Conservation (phyloP, 495 filamentous ascomycete species). For the Oleoguttula mirabilis region DNA sequence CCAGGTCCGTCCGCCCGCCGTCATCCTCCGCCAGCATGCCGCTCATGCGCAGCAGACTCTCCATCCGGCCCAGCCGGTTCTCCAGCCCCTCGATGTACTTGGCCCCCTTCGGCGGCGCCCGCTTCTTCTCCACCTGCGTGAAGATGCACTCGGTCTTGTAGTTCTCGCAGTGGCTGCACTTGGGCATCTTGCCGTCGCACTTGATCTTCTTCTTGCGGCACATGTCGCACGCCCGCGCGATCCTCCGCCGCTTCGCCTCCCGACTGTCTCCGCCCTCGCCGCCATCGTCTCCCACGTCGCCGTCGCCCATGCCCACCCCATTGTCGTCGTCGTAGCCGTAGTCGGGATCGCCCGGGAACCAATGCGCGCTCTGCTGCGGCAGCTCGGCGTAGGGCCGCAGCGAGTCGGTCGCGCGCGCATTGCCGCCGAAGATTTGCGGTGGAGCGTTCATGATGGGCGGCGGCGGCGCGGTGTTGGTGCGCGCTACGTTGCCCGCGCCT, state of each 20-base stretch:
- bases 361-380: conserved; percentile 3
- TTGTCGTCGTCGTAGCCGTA: conserved; percentile 11
- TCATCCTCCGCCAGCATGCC: conserved; percentile 81
- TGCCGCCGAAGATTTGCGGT: conserved; percentile 61
- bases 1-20: conserved; percentile 77
- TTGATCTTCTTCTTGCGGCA: conserved; percentile 99
- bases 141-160: conserved; percentile 98
- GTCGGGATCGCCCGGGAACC: conserved; percentile 3
- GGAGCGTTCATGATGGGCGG: conserved; percentile 46
- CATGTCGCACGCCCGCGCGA: conserved; percentile 96
- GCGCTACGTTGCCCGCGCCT: not conserved
- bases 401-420: conserved; percentile 46
- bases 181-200: conserved; percentile 91
- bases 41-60: conserved; percentile 73
- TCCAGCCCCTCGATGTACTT: conserved; percentile 98
- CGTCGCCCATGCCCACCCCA: conserved; percentile 24
- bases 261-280: conserved; percentile 65
- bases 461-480: not conserved
- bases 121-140: conserved; percentile 97
- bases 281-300: conserved; percentile 30
- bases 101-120: conserved; percentile 92
- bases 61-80: conserved; percentile 89
- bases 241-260: conserved; percentile 83
- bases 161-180: conserved; percentile 92
- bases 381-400: conserved; percentile 38